Evolutionary conservation across 75 land plant species (phyloP), one percentile per base, ranked within the genome.

Genomic region (Picea sitchensis): DNA sequence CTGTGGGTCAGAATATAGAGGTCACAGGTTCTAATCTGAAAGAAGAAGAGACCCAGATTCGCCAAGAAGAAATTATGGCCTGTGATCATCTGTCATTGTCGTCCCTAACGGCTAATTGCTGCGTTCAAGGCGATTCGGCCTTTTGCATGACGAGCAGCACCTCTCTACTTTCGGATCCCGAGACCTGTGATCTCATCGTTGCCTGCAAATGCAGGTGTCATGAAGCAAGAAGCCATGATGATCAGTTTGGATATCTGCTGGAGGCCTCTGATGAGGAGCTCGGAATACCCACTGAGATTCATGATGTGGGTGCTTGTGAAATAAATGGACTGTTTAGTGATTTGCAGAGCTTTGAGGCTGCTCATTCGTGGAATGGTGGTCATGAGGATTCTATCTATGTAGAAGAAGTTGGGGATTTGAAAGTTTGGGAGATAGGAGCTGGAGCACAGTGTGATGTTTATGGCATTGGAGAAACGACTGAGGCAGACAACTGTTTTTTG

Each of bases 221-320:
- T 69, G 47, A 38, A 4, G 44, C 17, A 36, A 18, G 38, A 30
- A 34, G 9, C 15, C 47, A 41, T 69, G 44, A 44, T 18, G 73
- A 69, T 69, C 44, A 69, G 73, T 8, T 71, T n/a, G 73, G 54
- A 8, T 71, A 71, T 20, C 21, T 71, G 12, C n/a, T 71, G 51
- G 73, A 41, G 54, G 73, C 73, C 23, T 71, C 73, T n/a, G 73
- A 71, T 71, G 73, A 71, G 12, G 73, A 71, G 73, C 73, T 71
- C 44, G 73, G 73, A 11, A 41, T 71, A 18, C 73, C 73, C n/a
- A 41, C 51, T 20, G 51, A 71, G 38, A 4, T 5, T 34, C 17
- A 18, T 18, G 15, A 68, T 68, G 20, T 13, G 20, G 73, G 73
- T 6, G 23, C 9, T 65, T 65, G 69, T 32, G 54, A 47, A 47